Conservation (phyloP, 208 protist genomes). For the Strigomonas galati region DNA sequence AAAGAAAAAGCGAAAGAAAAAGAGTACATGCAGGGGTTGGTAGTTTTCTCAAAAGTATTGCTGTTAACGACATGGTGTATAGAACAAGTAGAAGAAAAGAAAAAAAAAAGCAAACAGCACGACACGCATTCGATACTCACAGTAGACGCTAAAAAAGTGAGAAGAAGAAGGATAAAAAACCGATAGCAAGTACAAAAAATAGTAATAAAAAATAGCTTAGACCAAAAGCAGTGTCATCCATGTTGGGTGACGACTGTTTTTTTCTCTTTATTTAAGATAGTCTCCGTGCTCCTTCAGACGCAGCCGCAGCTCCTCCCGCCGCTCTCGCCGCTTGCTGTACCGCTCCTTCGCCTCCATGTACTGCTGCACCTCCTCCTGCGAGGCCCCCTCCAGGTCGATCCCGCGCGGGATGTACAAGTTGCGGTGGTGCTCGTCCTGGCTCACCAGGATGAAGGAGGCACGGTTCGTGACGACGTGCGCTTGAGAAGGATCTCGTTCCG, state of each 20-base stretch:
- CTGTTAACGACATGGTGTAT: background rate
- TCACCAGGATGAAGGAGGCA: conserved; percentile 78
- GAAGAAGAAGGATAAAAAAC: conserved; percentile 5
- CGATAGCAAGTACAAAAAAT: conserved; percentile 9
- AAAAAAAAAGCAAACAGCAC: background rate
- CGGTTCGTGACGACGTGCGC: conserved; percentile 65
- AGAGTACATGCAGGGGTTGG: background rate
- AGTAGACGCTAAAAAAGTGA: conserved; percentile 17
- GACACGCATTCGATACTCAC: background rate
- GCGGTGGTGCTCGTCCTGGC: conserved; percentile 73
- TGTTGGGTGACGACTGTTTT: background rate
- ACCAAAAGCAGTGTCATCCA: background rate
- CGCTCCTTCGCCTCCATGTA: conserved; percentile 57
- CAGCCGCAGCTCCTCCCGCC: too few relatives aligned
- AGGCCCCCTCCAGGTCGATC: conserved; percentile 46
- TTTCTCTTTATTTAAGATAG: background rate
- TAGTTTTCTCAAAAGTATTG: too few relatives aligned
- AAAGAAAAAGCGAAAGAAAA: conserved; percentile 6
- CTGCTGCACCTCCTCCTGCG: conserved; percentile 60
- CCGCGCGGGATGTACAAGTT: conserved; percentile 60
- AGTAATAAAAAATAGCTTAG: conserved; percentile 15
- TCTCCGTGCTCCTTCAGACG: too few relatives aligned
- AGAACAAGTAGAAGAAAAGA: background rate
- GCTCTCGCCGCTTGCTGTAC: conserved; percentile 18
- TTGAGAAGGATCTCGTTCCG: conserved; percentile 43